phyloP scores from a whole-genome alignment of 352 stramenopile genomes.

The Pythium myriotylum region DNA sequence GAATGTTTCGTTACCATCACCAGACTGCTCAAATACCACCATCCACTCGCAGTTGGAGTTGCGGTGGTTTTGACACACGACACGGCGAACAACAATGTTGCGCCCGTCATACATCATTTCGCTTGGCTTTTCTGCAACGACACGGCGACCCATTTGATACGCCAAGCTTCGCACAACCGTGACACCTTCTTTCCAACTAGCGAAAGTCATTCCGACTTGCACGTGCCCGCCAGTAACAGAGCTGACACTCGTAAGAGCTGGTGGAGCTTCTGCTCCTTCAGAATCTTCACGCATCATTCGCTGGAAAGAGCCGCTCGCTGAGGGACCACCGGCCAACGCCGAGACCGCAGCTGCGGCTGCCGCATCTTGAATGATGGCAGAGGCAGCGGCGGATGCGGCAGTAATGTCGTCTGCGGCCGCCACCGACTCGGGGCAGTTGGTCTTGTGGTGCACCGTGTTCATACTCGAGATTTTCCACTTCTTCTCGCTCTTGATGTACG shows the following conservation, averaged over 20 bases:
- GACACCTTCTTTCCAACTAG: constrained; percentile 64
- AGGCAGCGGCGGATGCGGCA: neutral
- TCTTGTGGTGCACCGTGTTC: constrained; percentile 66
- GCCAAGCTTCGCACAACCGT: constrained; percentile 50
- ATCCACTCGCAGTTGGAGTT: constrained; percentile 76
- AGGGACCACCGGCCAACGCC: constrained; percentile 1
- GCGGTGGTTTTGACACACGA: constrained; percentile 74
- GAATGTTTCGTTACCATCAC: constrained; percentile 42
- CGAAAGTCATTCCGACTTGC: constrained; percentile 48
- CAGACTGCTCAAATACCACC: constrained; percentile 57
- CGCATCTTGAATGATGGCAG: constrained; percentile 8
- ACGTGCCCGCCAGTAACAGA: constrained; percentile 34
- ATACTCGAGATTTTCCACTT: constrained; percentile 80
- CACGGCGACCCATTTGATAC: constrained; percentile 59
- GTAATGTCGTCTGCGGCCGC: neutral
- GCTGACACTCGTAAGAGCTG: neutral
- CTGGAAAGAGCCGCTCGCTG: constrained; percentile 29
- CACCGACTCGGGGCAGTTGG: constrained; percentile 42
- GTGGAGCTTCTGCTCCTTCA: neutral
- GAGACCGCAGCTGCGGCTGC: constrained; percentile 7
- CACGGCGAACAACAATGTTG: constrained; percentile 47
- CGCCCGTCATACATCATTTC: constrained; percentile 48
- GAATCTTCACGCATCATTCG: constrained; percentile 31
- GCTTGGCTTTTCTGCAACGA: constrained; percentile 51
- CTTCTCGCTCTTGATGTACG: constrained; percentile 63